Percentiles rank a stretch among this genome's conserved stretches.
Conservation (phyloP, 1,139 yeast genomes). For the Geotrichum phurueaensis region DNA sequence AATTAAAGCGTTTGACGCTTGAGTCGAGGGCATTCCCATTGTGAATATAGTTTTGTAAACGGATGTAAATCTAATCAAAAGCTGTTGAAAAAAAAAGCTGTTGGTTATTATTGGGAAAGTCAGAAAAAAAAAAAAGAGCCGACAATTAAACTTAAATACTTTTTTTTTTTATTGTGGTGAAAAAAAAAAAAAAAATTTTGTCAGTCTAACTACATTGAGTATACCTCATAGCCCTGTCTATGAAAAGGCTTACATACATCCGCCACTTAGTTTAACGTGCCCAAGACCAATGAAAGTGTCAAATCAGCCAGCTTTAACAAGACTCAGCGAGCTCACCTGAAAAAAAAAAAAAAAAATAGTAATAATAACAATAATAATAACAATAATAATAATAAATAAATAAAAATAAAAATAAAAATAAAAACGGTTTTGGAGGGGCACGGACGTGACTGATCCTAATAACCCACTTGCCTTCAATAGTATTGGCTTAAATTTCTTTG, state of each 20-base stretch:
- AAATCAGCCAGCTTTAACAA: not conserved
- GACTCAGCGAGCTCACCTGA: not conserved
- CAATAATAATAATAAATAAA: no score
- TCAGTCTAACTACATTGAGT: not conserved
- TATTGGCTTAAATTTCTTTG: no score
- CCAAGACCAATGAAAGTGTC: not conserved
- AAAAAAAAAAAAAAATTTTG: not conserved
- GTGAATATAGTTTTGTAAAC: conserved; percentile 1
- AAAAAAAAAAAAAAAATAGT: no score
- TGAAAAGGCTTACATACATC: not conserved
- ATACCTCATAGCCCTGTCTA: not conserved
- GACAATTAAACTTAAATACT: not conserved
- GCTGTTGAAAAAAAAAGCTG: not conserved
- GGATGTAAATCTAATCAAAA: not conserved
- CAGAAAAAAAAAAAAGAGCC: not conserved
- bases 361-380: no score
- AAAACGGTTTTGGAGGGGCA: no score
- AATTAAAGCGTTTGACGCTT: conserved; percentile 69
- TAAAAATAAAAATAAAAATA: no score
- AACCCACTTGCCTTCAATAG: no score
- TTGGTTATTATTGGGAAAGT: no score
- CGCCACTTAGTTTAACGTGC: not conserved
- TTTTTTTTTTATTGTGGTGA: not conserved
- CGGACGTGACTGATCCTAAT: no score
- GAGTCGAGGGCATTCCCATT: conserved; percentile 35